phyloP scores from a whole-genome alignment of 2,329 filamentous ascomycete genomes.

The Claviceps purpurea region DNA sequence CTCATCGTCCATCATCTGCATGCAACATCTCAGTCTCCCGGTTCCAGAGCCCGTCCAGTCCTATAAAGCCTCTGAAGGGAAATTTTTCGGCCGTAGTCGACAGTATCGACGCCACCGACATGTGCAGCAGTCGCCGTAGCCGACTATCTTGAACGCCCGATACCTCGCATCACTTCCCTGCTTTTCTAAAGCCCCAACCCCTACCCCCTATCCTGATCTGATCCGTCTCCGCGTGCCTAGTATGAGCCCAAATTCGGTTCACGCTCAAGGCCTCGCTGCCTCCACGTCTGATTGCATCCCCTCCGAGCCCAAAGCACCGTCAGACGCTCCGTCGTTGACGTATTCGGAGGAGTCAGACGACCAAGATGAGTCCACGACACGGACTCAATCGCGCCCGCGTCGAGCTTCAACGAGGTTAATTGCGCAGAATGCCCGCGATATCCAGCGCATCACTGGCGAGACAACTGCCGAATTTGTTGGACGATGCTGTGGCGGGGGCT shows the following conservation, averaged over 20 bases:
- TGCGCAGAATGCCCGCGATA: conserved; percentile 47
- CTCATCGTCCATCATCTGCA: not conserved
- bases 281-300: conserved; percentile 29
- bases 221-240: conserved; percentile 4
- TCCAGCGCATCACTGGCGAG: conserved; percentile 51
- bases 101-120: not conserved
- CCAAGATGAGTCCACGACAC: conserved; percentile 35
- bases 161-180: not conserved
- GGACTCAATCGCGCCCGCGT: conserved; percentile 34
- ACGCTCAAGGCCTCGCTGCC: conserved; percentile 26
- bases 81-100: not conserved
- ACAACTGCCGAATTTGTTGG: conserved; percentile 47
- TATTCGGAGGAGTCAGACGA: conserved; percentile 51
- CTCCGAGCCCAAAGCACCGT: conserved; percentile 31
- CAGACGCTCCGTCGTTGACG: conserved; percentile 46
- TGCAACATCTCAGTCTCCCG: not conserved
- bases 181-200: no score
- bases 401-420: conserved; percentile 59
- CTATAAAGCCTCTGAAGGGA: not conserved
- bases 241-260: conserved; percentile 18
- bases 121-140: not conserved
- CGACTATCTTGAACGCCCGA: not conserved
- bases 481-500: conserved; percentile 51
- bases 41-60: not conserved
- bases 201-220: no score